These are phyloP conservation scores for Gastrodia elata DNA, from an alignment of 106 monocot species.

Conservation along the genomic window DNA sequence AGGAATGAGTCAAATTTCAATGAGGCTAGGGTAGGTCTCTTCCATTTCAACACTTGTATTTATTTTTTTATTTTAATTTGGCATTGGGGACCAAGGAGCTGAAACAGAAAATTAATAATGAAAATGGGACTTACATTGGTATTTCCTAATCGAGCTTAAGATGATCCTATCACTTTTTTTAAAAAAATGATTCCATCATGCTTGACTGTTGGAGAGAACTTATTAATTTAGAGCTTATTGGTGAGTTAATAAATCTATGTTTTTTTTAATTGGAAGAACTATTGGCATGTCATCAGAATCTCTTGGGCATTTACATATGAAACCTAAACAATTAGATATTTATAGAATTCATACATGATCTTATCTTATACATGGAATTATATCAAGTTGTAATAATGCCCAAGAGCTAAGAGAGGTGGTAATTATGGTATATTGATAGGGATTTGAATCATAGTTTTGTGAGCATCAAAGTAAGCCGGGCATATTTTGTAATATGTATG, in stretches of 20 bases:
- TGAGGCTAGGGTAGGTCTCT: conserved; percentile 58
- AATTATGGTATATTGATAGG: too few species aligned
- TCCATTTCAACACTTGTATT: conserved; percentile 4
- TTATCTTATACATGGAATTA: too few species aligned
- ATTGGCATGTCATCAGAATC: too few species aligned
- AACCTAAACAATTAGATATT: too few species aligned
- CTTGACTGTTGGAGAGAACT: not conserved
- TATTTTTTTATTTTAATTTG: not conserved
- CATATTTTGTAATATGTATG: too few species aligned
- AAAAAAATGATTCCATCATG: not conserved
- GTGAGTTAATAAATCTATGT: not conserved
- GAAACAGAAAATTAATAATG: not conserved
- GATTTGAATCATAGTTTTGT: too few species aligned
- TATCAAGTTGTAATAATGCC: too few species aligned
- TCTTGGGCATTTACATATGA: too few species aligned
- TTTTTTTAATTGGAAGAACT: too few species aligned
- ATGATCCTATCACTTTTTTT: not conserved
- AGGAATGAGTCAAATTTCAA: conserved; percentile 75
- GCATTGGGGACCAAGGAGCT: not conserved
- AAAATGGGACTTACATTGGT: not conserved
- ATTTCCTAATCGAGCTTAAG: not conserved
- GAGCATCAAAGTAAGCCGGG: too few species aligned
- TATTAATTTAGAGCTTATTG: not conserved
- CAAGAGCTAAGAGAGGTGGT: too few species aligned
- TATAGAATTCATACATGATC: too few species aligned